phyloP scores from a whole-genome alignment of 2,329 filamentous ascomycete species.

The Ceratocystis papillata region DNA sequence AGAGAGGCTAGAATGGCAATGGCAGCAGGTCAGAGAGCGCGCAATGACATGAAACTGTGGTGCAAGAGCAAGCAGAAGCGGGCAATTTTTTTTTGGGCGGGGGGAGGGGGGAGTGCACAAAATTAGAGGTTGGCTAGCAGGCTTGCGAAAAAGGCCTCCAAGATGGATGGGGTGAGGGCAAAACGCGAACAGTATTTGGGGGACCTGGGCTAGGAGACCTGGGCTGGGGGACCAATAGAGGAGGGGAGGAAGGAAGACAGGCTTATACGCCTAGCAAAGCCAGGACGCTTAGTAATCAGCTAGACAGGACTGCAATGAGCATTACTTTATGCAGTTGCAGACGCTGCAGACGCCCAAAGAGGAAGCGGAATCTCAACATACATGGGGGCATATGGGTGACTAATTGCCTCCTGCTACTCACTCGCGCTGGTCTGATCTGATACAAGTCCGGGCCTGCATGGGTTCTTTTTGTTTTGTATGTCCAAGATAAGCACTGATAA shows the following conservation, averaged over 20 bases:
- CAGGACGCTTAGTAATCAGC: neutral
- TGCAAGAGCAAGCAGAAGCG: slow-evolving; percentile 2
- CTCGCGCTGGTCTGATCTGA: neutral
- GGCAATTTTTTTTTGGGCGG: neutral
- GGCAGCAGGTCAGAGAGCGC: slow-evolving; percentile 5
- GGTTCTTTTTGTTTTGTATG: neutral
- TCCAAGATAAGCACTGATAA: neutral
- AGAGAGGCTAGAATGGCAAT: neutral
- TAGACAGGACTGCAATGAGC: neutral
- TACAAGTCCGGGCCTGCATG: neutral
- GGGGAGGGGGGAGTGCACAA: neutral
- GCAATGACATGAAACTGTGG: slow-evolving; percentile 13
- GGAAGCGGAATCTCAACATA: neutral
- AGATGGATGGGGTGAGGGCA: neutral
- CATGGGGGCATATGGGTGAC: slow-evolving; percentile 1
- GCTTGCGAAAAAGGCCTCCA: neutral
- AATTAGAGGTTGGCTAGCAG: neutral
- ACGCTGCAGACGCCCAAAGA: neutral
- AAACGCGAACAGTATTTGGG: neutral
- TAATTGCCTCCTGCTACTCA: neutral
- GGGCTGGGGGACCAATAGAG: neutral
- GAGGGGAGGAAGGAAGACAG: neutral
- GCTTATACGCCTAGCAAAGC: neutral
- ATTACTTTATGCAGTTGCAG: neutral
- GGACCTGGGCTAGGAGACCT: neutral